These are phyloP conservation scores for Oleoguttula mirabilis DNA, from an alignment of 495 filamentous ascomycete species.

Conservation along the genomic window DNA sequence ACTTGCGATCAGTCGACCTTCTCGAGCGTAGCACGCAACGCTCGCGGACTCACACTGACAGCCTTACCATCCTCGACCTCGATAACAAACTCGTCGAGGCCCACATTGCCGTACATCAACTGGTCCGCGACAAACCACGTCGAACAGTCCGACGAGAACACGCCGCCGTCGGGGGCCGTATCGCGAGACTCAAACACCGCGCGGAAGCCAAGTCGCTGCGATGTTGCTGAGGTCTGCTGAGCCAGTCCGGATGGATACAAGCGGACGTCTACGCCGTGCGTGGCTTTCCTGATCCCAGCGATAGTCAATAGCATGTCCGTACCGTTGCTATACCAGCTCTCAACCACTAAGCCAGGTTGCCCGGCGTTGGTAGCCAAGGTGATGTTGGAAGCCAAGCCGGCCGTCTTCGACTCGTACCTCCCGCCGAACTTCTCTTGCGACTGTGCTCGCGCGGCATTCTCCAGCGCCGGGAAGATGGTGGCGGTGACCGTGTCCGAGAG, in stretches of 20 bases:
- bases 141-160: constrained; percentile 9
- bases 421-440: constrained; percentile 35
- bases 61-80: constrained; percentile 3
- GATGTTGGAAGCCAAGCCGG: constrained; percentile 22
- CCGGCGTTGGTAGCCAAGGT: constrained; percentile 29
- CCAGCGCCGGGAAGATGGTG: constrained; percentile 33
- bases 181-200: background rate
- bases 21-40: background rate
- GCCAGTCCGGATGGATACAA: constrained; percentile 7
- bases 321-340: constrained; percentile 40
- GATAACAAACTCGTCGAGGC: constrained; percentile 9
- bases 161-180: background rate
- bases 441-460: constrained; percentile 35
- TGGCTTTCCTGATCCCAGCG: background rate
- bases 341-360: constrained; percentile 36
- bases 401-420: constrained; percentile 25
- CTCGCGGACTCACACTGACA: constrained; percentile 1
- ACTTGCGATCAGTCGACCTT: constrained; percentile 1
- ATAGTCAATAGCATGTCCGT: constrained; percentile 31
- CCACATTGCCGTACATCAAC: constrained; percentile 6
- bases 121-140: constrained; percentile 4
- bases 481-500: constrained; percentile 26
- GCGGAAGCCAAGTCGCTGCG: background rate
- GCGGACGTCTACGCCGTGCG: background rate
- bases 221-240: background rate